Percentiles rank a stretch among this genome's conserved stretches.
Conservation (phyloP, 2,329 filamentous ascomycete genomes). For the Fusarium dimerum region DNA sequence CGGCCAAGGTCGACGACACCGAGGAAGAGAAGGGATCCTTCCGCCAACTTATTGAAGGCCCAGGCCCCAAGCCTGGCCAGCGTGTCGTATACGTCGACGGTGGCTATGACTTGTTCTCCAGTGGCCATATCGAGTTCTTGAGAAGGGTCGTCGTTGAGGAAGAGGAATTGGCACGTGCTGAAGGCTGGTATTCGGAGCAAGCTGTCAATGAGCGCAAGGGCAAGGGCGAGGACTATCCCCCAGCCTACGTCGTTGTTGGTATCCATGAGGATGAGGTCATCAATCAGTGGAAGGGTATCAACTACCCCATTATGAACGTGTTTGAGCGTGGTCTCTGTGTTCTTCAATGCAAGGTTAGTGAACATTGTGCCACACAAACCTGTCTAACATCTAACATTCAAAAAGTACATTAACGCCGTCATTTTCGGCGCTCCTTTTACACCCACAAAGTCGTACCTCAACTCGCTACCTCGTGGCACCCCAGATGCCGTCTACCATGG, state of each 20-base stretch:
- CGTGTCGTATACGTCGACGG: conserved; percentile 93
- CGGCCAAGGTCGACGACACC: conserved; percentile 45
- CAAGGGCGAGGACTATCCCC: conserved; percentile 73
- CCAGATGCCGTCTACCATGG: conserved; percentile 91
- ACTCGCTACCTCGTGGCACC: conserved; percentile 69
- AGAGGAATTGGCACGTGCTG: conserved; percentile 63
- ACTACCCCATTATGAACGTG: conserved; percentile 99
- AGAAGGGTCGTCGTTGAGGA: conserved; percentile 74
- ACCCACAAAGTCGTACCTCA: conserved; percentile 77
- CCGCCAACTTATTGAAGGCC: conserved; percentile 67
- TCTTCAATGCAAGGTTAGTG: conserved; percentile 81
- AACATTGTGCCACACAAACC: neutral
- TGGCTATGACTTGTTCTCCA: conserved; percentile 95
- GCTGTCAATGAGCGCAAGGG: conserved; percentile 63
- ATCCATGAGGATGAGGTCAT: conserved; percentile 95
- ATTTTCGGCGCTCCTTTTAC: conserved; percentile 90
- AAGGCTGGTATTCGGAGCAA: conserved; percentile 74
- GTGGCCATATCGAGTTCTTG: conserved; percentile 94
- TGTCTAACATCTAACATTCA: conserved; percentile 12
- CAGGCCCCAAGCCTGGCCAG: conserved; percentile 74
- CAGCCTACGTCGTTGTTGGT: conserved; percentile 86
- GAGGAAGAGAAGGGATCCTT: conserved; percentile 66
- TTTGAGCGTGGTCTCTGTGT: conserved; percentile 96
- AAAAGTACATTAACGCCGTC: conserved; percentile 80
- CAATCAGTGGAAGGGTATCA: conserved; percentile 94